Conservation (phyloP, 2,329 filamentous ascomycete species). For the Colletotrichum higginsianum region DNA sequence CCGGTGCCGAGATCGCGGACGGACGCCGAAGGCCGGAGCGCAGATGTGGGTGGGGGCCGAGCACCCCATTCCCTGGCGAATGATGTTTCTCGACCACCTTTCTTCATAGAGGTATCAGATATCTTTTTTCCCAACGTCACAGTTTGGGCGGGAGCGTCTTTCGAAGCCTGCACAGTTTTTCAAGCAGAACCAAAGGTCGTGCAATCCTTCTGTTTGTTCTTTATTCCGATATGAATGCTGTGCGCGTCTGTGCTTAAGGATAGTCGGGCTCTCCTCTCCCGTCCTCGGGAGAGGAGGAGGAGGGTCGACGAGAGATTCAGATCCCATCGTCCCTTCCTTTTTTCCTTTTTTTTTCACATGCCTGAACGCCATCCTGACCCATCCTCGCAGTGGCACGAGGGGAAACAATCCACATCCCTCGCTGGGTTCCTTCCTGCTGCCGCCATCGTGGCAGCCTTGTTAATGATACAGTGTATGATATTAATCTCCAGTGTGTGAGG, state of each 20-base stretch:
- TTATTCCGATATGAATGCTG: constrained; percentile 9
- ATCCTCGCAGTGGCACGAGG: neutral
- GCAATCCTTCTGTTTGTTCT: neutral
- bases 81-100: neutral
- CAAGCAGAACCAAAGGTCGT: too few relatives aligned
- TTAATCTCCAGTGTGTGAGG: constrained; percentile 1
- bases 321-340: neutral
- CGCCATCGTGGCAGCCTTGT: constrained; percentile 2
- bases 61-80: neutral
- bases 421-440: neutral
- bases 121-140: neutral
- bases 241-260: constrained; percentile 16
- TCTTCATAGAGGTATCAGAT: neutral
- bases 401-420: neutral
- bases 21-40: constrained; percentile 30
- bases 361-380: constrained; percentile 21
- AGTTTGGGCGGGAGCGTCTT: neutral
- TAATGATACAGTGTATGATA: constrained; percentile 26
- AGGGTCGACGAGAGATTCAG: constrained; percentile 1
- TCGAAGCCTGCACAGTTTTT: too few relatives aligned
- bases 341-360: constrained; percentile 7
- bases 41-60: neutral
- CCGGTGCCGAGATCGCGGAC: constrained; percentile 35
- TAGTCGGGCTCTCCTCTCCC: neutral
- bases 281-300: too few relatives aligned